These are phyloP conservation scores for Ciborinia camelliae DNA, from an alignment of 2,329 filamentous ascomycete species.

Conservation along the genomic window DNA sequence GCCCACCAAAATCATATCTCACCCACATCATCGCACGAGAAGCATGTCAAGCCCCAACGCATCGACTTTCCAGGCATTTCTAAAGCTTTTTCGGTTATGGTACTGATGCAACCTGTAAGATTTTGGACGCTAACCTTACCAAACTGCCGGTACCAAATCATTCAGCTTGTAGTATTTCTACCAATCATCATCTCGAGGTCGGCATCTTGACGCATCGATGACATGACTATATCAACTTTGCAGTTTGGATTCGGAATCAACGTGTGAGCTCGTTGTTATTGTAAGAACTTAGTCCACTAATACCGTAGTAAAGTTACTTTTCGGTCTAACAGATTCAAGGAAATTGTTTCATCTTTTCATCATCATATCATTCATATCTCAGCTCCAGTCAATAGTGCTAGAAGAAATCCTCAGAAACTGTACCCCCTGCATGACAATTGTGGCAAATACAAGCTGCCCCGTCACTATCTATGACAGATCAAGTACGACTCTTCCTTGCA, in stretches of 20 bases:
- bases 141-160: slow-evolving; percentile 16
- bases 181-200: background rate
- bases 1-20: background rate
- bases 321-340: slow-evolving; percentile 1
- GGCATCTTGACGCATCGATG: background rate
- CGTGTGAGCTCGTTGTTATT: background rate
- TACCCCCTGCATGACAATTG: background rate
- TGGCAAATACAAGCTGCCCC: slow-evolving; percentile 11
- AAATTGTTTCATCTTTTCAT: slow-evolving; percentile 12
- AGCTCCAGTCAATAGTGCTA: slow-evolving; percentile 10
- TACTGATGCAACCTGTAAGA: slow-evolving; percentile 3
- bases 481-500: slow-evolving; percentile 48
- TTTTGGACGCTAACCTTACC: slow-evolving; percentile 13
- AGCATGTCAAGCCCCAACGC: slow-evolving; percentile 9
- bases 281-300: background rate
- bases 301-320: background rate
- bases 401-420: background rate
- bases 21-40: background rate
- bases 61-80: slow-evolving; percentile 12
- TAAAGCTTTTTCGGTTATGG: slow-evolving; percentile 4
- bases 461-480: slow-evolving; percentile 39
- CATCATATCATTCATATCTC: slow-evolving; percentile 10
- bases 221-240: background rate
- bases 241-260: slow-evolving; percentile 6
- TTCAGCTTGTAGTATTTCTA: slow-evolving; percentile 14